Evolutionary conservation across 441 rosid genomes (phyloP).

Genomic region (Dalechampia spathulata): DNA sequence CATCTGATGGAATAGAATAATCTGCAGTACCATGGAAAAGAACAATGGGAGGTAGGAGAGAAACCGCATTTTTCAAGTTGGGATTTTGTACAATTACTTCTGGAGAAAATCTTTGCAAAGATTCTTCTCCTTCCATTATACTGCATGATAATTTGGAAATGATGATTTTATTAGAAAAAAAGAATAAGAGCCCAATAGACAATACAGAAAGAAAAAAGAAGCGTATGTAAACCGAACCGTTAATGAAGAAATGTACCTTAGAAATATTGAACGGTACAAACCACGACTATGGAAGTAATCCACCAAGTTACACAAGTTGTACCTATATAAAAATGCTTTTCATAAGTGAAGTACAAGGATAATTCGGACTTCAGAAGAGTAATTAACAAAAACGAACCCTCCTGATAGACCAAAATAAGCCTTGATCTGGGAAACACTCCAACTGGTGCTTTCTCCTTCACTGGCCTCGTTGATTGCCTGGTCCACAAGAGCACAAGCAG

Average conservation of each 20-base stretch:
- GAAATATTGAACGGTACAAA: constrained; percentile 67
- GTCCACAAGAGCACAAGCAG: constrained; percentile 80
- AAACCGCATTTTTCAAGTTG: constrained; percentile 38
- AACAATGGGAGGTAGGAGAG: constrained; percentile 67
- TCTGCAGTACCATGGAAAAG: constrained; percentile 93
- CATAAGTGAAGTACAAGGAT: neutral
- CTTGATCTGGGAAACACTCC: constrained; percentile 80
- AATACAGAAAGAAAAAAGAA: neutral
- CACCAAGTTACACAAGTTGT: constrained; percentile 70
- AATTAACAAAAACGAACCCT: constrained; percentile 44
- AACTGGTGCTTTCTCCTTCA: constrained; percentile 62
- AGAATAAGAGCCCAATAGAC: no score
- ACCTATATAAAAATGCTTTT: constrained; percentile 39
- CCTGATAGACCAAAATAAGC: constrained; percentile 93
- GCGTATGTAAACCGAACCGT: no score
- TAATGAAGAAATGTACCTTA: constrained; percentile 19
- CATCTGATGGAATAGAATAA: constrained; percentile 84
- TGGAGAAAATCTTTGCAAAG: constrained; percentile 69
- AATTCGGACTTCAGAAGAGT: neutral
- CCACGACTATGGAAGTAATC: constrained; percentile 89
- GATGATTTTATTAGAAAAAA: no score
- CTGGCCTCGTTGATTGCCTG: constrained; percentile 84
- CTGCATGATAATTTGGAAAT: constrained; percentile 26
- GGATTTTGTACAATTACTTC: constrained; percentile 69
- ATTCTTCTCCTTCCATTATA: constrained; percentile 95